These are phyloP conservation scores for Lentinula sp. DNA, from an alignment of 768 basidiomycete genomes.

Conservation along the genomic window DNA sequence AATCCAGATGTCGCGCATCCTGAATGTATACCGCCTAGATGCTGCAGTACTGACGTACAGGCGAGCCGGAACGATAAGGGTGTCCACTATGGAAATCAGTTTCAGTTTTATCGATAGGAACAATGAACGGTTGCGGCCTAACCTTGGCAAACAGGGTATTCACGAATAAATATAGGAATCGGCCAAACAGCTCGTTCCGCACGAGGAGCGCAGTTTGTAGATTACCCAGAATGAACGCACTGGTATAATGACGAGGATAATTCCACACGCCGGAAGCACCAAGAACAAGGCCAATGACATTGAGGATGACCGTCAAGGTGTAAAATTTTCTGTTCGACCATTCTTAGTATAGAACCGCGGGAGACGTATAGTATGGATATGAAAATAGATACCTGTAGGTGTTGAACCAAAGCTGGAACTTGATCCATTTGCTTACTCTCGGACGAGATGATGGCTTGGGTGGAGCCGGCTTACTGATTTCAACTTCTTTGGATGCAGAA, in stretches of 20 bases:
- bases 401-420: conserved; percentile 71
- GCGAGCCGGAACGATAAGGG: conserved; percentile 59
- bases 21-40: conserved; percentile 82
- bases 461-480: not conserved
- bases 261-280: conserved; percentile 61
- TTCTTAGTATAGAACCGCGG: not conserved
- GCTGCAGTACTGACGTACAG: conserved; percentile 69
- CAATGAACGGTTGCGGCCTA: not conserved
- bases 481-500: not conserved
- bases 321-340: conserved; percentile 58
- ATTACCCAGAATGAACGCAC: conserved; percentile 73
- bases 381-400: conserved; percentile 52
- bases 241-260: conserved; percentile 60
- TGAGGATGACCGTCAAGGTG: conserved; percentile 51
- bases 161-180: conserved; percentile 63
- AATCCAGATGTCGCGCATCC: conserved; percentile 75
- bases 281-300: conserved; percentile 52
- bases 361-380: not conserved
- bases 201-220: conserved; percentile 66
- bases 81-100: conserved; percentile 32
- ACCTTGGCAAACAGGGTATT: conserved; percentile 81
- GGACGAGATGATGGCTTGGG: conserved; percentile 21
- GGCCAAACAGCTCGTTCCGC: conserved; percentile 79
- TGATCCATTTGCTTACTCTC: conserved; percentile 48
- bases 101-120: not conserved